Evolutionary conservation across 805 yeast species (phyloP).

Genomic region (Pichia exigua): DNA sequence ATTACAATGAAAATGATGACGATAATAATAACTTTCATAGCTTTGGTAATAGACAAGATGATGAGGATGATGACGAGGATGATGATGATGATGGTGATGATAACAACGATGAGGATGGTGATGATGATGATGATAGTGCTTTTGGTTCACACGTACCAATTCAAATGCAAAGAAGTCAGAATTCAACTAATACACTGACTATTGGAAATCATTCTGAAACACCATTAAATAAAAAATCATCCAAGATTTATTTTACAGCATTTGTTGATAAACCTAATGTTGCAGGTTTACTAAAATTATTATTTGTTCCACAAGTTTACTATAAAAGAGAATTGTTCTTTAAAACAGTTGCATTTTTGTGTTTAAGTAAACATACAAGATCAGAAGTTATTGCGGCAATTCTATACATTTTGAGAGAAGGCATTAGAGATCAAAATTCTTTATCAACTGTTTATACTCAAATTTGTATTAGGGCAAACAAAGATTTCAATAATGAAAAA

Average conservation of each 20-base stretch:
- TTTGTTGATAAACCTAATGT: conserved; percentile 70
- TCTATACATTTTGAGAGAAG: conserved; percentile 67
- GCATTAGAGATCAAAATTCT: conserved; percentile 51
- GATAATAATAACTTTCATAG: neutral
- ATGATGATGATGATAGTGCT: conserved; percentile 10
- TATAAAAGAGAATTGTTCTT: conserved; percentile 55
- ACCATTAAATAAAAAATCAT: conserved; percentile 19
- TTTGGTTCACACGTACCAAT: neutral
- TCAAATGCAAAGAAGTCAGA: conserved; percentile 3
- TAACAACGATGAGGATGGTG: conserved; percentile 10
- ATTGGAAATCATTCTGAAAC: neutral
- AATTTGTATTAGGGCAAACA: conserved; percentile 42
- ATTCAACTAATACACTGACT: neutral
- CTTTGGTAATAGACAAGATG: conserved; percentile 7
- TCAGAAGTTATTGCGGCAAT: conserved; percentile 64
- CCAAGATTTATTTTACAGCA: conserved; percentile 47
- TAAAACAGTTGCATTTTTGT: conserved; percentile 56
- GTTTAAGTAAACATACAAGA: conserved; percentile 72
- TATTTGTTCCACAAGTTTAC: conserved; percentile 66
- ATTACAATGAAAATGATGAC: conserved; percentile 19
- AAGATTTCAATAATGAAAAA: neutral
- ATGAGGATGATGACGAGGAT: conserved; percentile 1
- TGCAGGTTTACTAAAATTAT: conserved; percentile 59
- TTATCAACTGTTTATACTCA: conserved; percentile 56
- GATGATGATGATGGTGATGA: conserved; percentile 15